phyloP scores from a whole-genome alignment of 495 filamentous ascomycete species.

The Xylaria castorea region DNA sequence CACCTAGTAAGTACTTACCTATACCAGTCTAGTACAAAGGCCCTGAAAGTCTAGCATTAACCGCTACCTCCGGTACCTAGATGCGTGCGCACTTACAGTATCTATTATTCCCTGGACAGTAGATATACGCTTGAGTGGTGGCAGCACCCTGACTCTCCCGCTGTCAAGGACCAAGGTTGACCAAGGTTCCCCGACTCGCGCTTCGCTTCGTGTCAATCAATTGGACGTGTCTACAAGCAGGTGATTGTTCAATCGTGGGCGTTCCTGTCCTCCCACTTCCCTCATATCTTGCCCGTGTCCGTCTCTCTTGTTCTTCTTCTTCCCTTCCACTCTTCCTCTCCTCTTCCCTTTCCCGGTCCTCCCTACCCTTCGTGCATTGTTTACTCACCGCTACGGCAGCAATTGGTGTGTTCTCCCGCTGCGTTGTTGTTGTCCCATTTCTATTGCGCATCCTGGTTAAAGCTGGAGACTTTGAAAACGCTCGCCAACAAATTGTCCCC shows the following conservation, averaged over 20 bases:
- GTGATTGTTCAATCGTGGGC: slow-evolving; percentile 28
- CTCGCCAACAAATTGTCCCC: slow-evolving; percentile 33
- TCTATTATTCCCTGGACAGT: slow-evolving; percentile 1
- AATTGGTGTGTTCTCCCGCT: slow-evolving; percentile 23
- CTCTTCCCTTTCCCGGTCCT: slow-evolving; percentile 24
- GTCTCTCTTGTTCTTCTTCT: slow-evolving; percentile 32
- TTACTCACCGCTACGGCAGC: slow-evolving; percentile 27
- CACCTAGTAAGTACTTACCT: slow-evolving; percentile 1
- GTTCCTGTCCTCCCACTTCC: slow-evolving; percentile 30
- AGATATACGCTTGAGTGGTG: background rate
- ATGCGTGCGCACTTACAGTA: background rate
- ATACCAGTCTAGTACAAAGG: background rate
- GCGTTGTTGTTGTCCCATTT: slow-evolving; percentile 29
- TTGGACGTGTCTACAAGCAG: slow-evolving; percentile 25
- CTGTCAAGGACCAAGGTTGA: slow-evolving; percentile 24
- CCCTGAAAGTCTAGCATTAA: background rate
- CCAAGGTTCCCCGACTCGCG: slow-evolving; percentile 31
- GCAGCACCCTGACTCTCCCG: slow-evolving; percentile 25
- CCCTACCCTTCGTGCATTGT: slow-evolving; percentile 25
- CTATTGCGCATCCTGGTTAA: slow-evolving; percentile 34
- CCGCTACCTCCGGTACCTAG: background rate
- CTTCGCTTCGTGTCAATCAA: slow-evolving; percentile 25
- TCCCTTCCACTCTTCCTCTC: slow-evolving; percentile 27
- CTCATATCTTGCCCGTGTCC: slow-evolving; percentile 33
- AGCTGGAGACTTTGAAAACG: slow-evolving; percentile 28